Percentiles rank a stretch among this genome's conserved stretches.
Evolutionary conservation across 2,329 filamentous ascomycete species (phyloP).

Genomic region (Colletotrichum sp.): DNA sequence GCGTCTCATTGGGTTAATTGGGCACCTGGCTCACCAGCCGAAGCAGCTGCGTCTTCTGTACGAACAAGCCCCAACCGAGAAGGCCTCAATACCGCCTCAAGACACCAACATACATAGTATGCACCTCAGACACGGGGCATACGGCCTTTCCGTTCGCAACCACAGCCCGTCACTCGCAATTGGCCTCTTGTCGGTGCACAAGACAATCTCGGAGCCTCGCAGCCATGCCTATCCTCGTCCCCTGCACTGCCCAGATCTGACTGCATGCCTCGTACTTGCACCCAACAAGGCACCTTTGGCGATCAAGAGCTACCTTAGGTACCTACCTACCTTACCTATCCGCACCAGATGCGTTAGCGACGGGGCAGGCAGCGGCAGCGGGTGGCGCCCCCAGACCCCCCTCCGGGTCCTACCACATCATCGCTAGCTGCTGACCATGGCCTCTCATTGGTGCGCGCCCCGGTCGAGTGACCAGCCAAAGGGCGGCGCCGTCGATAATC

Average conservation of each 20-base stretch:
- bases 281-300: neutral
- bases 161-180: neutral
- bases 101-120: neutral
- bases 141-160: neutral
- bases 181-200: neutral
- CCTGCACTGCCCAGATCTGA: conserved; percentile 16
- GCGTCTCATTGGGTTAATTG: neutral
- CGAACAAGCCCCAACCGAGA: neutral
- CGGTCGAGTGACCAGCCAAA: conserved; percentile 17
- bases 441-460: conserved; percentile 6
- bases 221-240: neutral
- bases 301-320: neutral
- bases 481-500: conserved; percentile 3
- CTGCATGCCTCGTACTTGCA: conserved; percentile 1
- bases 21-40: neutral
- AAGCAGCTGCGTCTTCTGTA: neutral
- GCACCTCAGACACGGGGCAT: neutral
- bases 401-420: neutral
- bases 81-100: neutral
- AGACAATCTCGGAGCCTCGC: neutral
- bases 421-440: conserved; percentile 1
- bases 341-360: neutral
- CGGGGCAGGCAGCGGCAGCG: conserved; percentile 10
- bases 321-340: neutral
- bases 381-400: neutral